Conservation (phyloP, 1,284 basidiomycete species). For the Trichosporon asahii region DNA sequence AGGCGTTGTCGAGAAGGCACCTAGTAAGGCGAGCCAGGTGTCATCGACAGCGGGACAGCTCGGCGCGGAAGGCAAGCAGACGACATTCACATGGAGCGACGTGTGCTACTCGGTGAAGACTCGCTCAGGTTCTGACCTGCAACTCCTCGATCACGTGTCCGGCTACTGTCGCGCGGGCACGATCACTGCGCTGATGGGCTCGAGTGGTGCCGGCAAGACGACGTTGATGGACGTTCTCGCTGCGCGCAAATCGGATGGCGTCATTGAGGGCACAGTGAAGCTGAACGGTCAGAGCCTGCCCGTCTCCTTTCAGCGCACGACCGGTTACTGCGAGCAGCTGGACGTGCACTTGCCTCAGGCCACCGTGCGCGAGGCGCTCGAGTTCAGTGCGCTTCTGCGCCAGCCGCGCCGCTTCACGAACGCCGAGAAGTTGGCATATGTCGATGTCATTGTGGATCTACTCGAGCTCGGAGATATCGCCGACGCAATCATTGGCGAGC, state of each 20-base stretch:
- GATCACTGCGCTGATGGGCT: constrained; percentile 55
- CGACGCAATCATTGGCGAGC: constrained; percentile 55
- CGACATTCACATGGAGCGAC: constrained; percentile 53
- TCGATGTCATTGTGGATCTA: constrained; percentile 56
- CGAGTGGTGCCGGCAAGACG: constrained; percentile 52
- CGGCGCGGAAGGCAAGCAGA: not conserved
- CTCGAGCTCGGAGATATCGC: constrained; percentile 56
- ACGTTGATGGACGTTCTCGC: constrained; percentile 54
- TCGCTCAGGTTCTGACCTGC: constrained; percentile 37
- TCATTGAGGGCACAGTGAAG: constrained; percentile 50
- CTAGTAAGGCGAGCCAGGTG: not conserved
- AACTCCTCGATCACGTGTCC: constrained; percentile 54
- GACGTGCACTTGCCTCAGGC: constrained; percentile 44
- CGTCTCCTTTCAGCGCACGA: constrained; percentile 55
- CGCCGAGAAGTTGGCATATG: constrained; percentile 57
- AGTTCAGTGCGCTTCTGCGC: constrained; percentile 75
- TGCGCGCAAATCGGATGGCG: constrained; percentile 47
- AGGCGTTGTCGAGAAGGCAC: constrained; percentile 9
- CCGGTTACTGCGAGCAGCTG: constrained; percentile 53
- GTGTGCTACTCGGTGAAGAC: constrained; percentile 54
- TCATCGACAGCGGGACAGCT: not conserved
- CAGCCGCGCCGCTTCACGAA: constrained; percentile 65
- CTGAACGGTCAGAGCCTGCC: constrained; percentile 54
- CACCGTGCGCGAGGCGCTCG: constrained; percentile 71
- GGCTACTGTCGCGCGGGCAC: constrained; percentile 57